These are phyloP conservation scores for Hypoxylon fuscum DNA, from an alignment of 495 filamentous ascomycete species.

Conservation along the genomic window DNA sequence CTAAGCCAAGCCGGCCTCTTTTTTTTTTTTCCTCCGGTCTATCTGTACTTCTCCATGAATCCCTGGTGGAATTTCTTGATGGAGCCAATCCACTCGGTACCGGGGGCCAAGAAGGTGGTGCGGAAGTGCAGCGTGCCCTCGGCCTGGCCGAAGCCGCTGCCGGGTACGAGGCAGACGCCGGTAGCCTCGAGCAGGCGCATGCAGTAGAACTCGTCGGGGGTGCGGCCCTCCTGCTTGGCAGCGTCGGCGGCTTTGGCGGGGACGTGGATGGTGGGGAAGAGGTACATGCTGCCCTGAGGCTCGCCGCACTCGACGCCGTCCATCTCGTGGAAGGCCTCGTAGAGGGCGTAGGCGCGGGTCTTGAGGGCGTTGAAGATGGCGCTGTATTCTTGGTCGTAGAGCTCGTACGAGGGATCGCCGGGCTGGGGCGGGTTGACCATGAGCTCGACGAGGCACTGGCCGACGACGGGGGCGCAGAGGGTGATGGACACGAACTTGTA, in stretches of 20 bases:
- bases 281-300: slow-evolving; percentile 95
- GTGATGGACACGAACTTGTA: slow-evolving; percentile 98
- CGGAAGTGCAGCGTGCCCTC: slow-evolving; percentile 92
- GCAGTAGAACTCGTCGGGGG: slow-evolving; percentile 93
- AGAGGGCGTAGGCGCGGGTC: slow-evolving; percentile 82
- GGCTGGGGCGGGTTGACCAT: slow-evolving; percentile 93
- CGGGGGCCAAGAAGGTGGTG: slow-evolving; percentile 95
- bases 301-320: slow-evolving; percentile 90
- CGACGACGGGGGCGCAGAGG: slow-evolving; percentile 93
- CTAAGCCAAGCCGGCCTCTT: no score
- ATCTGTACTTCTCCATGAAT: slow-evolving; percentile 85
- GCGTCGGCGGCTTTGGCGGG: slow-evolving; percentile 76
- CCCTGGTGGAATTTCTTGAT: slow-evolving; percentile 90
- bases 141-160: slow-evolving; percentile 92
- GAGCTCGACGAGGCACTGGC: slow-evolving; percentile 93
- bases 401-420: slow-evolving; percentile 80
- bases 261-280: slow-evolving; percentile 92
- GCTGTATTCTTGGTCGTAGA: slow-evolving; percentile 86
- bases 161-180: slow-evolving; percentile 94
- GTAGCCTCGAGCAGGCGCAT: slow-evolving; percentile 89
- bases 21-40: no score
- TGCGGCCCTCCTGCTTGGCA: slow-evolving; percentile 75
- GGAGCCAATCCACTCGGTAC: slow-evolving; percentile 91
- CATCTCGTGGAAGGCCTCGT: slow-evolving; percentile 90
- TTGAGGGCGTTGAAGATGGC: slow-evolving; percentile 77